Evolutionary conservation across 768 basidiomycete species (phyloP).

Genomic region (Stropharia rugosoannulata): DNA sequence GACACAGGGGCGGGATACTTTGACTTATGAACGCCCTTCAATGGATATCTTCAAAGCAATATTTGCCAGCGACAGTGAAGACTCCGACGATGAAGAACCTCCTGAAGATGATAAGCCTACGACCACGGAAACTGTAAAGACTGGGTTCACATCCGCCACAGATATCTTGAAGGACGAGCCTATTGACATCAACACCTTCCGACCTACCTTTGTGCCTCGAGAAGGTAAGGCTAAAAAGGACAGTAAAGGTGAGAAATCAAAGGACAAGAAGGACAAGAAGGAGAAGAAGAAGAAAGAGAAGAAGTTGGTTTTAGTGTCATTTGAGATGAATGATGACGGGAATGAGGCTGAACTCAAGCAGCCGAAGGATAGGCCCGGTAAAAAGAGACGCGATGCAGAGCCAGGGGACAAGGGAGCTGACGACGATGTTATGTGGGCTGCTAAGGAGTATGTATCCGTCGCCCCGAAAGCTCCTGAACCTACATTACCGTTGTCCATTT

Average conservation of each 20-base stretch:
- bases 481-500: constrained; percentile 8
- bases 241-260: constrained; percentile 50
- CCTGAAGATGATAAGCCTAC: constrained; percentile 22
- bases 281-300: constrained; percentile 50
- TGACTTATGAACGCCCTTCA: constrained; percentile 84
- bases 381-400: constrained; percentile 45
- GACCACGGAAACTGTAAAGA: constrained; percentile 10
- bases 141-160: constrained; percentile 15
- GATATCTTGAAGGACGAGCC: constrained; percentile 23
- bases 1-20: constrained; percentile 79
- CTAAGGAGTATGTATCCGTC: constrained; percentile 41
- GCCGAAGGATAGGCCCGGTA: constrained; percentile 38
- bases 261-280: constrained; percentile 45
- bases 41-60: constrained; percentile 98
- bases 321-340: constrained; percentile 70
- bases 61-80: constrained; percentile 93
- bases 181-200: constrained; percentile 72
- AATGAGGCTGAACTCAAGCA: constrained; percentile 29
- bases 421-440: constrained; percentile 68
- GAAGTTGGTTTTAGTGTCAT: constrained; percentile 62
- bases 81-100: constrained; percentile 67
- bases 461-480: constrained; percentile 11
- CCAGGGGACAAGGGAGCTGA: constrained; percentile 30
- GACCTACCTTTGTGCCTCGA: constrained; percentile 84
- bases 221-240: constrained; percentile 49